Evolutionary conservation across 2,329 filamentous ascomycete species (phyloP).

Genomic region (Colletotrichum cuscutae): DNA sequence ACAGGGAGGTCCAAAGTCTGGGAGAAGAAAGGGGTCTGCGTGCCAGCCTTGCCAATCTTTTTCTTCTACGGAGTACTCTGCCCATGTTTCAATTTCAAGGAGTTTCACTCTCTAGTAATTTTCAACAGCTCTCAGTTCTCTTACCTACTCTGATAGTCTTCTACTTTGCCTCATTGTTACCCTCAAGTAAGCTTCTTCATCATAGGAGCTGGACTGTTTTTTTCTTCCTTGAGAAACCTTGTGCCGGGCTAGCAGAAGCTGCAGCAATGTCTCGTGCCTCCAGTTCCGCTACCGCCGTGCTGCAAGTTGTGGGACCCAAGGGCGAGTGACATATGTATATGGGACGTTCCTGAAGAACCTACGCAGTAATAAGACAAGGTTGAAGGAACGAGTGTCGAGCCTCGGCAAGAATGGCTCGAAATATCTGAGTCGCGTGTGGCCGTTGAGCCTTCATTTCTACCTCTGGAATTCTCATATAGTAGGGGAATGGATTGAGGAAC

Average conservation of each 20-base stretch:
- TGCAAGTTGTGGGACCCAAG: not conserved
- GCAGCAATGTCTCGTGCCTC: not conserved
- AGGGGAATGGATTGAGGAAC: not conserved
- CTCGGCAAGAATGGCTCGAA: constrained; percentile 14
- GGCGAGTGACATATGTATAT: constrained; percentile 1
- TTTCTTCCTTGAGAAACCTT: no score
- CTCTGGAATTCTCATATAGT: not conserved
- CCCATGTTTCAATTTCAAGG: no score
- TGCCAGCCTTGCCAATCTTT: not conserved
- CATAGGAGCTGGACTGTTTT: no score
- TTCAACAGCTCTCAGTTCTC: no score
- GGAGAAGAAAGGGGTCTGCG: no score
- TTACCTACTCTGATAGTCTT: no score
- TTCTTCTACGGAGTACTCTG: no score
- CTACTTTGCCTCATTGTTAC: no score
- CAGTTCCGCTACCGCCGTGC: not conserved
- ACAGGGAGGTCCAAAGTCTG: no score
- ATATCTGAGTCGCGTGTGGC: constrained; percentile 19
- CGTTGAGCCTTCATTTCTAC: constrained; percentile 14
- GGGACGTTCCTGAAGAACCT: not conserved
- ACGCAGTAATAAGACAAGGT: not conserved
- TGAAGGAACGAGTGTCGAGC: not conserved
- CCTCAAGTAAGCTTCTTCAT: no score
- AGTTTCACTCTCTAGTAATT: no score
- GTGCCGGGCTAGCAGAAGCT: not conserved